These are phyloP conservation scores for Ceratocystis papillata DNA, from an alignment of 2,329 filamentous ascomycete genomes.

Conservation along the genomic window DNA sequence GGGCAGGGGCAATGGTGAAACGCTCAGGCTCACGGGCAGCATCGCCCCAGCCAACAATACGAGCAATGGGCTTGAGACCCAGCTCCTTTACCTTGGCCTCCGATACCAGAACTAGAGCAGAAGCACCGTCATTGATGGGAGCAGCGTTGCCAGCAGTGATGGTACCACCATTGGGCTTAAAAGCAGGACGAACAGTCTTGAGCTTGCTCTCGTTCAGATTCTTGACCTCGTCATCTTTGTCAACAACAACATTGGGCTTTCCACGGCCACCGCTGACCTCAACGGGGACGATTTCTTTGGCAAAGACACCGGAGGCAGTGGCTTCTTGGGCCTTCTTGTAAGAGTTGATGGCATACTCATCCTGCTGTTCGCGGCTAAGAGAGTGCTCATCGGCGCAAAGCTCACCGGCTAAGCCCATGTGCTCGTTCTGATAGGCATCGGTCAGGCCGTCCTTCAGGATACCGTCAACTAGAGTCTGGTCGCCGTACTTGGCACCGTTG, in stretches of 20 bases:
- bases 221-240: conserved; percentile 90
- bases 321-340: conserved; percentile 91
- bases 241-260: conserved; percentile 71
- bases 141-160: conserved; percentile 95
- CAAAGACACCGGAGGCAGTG: conserved; percentile 69
- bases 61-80: conserved; percentile 80
- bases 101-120: conserved; percentile 84
- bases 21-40: conserved; percentile 83
- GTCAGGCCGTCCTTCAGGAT: conserved; percentile 90
- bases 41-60: conserved; percentile 96
- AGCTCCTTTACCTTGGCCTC: conserved; percentile 91
- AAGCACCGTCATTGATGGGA: conserved; percentile 87
- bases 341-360: conserved; percentile 87
- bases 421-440: conserved; percentile 89
- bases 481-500: conserved; percentile 83
- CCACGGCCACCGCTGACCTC: conserved; percentile 80
- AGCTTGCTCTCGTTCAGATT: conserved; percentile 82
- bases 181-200: conserved; percentile 71
- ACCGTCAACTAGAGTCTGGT: conserved; percentile 79
- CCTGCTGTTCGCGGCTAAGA: conserved; percentile 75
- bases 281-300: conserved; percentile 76
- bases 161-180: conserved; percentile 69
- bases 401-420: conserved; percentile 91
- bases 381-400: conserved; percentile 78
- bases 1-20: conserved; percentile 86